Evolutionary conservation across 1,139 yeast species (phyloP).

Genomic region (Saccharomyces hybrid): DNA sequence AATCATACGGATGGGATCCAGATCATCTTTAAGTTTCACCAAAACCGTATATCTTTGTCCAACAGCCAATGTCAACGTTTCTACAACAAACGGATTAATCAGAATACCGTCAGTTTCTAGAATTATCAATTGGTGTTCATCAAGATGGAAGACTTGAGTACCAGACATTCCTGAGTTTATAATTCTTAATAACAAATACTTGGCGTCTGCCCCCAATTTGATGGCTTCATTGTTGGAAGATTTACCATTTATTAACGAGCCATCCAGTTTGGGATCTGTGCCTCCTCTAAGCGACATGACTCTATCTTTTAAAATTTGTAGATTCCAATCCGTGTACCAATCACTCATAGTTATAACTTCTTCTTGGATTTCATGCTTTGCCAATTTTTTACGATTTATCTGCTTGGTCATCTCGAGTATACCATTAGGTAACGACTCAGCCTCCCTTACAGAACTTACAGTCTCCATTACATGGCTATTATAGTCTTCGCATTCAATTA

Average conservation of each 20-base stretch:
- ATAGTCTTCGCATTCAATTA: conserved; percentile 41
- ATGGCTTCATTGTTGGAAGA: conserved; percentile 48
- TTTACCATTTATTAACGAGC: conserved; percentile 40
- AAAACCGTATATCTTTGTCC: conserved; percentile 71
- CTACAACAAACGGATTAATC: conserved; percentile 48
- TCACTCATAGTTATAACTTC: conserved; percentile 56
- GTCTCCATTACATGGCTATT: conserved; percentile 38
- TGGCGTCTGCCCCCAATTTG: conserved; percentile 44
- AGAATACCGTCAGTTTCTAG: conserved; percentile 67
- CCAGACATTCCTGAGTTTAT: conserved; percentile 41
- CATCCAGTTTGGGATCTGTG: conserved; percentile 27
- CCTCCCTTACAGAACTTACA: conserved; percentile 13
- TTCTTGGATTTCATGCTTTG: conserved; percentile 42
- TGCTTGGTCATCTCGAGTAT: conserved; percentile 19
- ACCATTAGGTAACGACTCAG: no score
- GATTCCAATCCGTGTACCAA: conserved; percentile 53
- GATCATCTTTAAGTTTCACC: conserved; percentile 36
- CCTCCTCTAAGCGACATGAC: conserved; percentile 32
- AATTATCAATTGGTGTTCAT: conserved; percentile 44
- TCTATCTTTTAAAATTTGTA: conserved; percentile 44
- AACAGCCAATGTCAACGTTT: conserved; percentile 54
- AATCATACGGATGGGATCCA: conserved; percentile 20
- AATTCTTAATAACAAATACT: conserved; percentile 41
- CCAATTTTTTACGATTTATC: conserved; percentile 43
- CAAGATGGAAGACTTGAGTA: conserved; percentile 40